phyloP scores from a whole-genome alignment of 306 rosid genomes.

The Rosa chinensis region DNA sequence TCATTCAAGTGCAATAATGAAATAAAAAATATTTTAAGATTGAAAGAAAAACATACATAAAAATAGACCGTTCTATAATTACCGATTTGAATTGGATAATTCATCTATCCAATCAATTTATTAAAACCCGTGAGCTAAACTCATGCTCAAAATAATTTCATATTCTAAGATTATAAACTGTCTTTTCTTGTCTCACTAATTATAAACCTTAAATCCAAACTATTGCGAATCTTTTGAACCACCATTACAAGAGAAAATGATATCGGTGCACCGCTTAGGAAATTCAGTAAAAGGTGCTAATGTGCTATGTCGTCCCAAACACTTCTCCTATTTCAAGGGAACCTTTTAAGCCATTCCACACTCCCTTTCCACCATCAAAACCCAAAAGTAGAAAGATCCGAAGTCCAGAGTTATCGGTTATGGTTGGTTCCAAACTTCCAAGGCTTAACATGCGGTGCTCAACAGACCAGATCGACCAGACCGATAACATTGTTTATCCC shows the following conservation, averaged over 20 bases:
- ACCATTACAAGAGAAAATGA: no score
- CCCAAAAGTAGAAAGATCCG: background rate
- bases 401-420: background rate
- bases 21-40: no score
- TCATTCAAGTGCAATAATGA: no score
- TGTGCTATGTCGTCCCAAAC: background rate
- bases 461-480: background rate
- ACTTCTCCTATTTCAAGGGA: background rate
- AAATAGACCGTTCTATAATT: no score
- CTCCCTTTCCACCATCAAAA: background rate
- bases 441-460: conserved; percentile 17
- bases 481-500: background rate
- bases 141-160: background rate
- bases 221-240: background rate
- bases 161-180: background rate
- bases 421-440: conserved; percentile 23
- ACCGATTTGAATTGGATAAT: no score
- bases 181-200: no score
- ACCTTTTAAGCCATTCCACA: background rate
- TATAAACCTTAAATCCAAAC: background rate
- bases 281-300: background rate
- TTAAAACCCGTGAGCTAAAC: no score
- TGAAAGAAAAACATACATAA: no score
- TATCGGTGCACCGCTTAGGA: background rate
- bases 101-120: no score